Base-by-base conservation (phyloP, 2,329 filamentous ascomycete species). In the Emergomyces orientalis region DNA sequence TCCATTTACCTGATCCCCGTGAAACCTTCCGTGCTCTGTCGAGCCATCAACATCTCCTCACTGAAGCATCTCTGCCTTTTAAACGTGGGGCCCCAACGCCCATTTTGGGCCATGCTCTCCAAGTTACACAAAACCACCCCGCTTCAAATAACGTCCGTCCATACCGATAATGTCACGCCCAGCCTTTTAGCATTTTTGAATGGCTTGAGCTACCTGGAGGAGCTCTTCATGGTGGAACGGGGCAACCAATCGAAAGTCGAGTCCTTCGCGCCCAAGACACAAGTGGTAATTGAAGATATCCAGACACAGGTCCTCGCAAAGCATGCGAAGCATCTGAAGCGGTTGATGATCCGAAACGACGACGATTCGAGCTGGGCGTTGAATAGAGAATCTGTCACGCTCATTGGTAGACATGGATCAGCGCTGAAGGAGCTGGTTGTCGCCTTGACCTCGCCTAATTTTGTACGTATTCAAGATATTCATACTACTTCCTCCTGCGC, bases 301-400 rank as follows among this genome's bases (percentile, higher is more conserved):
- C 79, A 84, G 3, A 79, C 79, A 17, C 68, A 81, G 19, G 80
- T 83, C 0, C 76, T 88, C 32, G 81, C 79, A 70, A 86, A 82
- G 73, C 86, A 88, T 69, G 77, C 84, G 62, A 68, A 69, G 13
- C 80, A 77, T 0, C 72, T 88, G 22, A 81, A 78, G 69, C 77
- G 82, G 13, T 71, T 88, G 22, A 82, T 86, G 78, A 81, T 88
- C 66, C 83, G 84, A 68, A 85, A 87, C 66, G 78, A 84, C 59
- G 70, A 74, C 25, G 78, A 79, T 54, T 70, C 73, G 7, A 73
- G 75, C 6, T 88, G 86, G 86, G 84, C 86, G 32, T 58, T 73
- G 14, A 64, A 69, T 45, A 57, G 41, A 11, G 52, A 64, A 19
- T 65, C 67, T 11, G 60, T 66, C 41, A 41, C 27, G 19, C 60